These are phyloP conservation scores for Neurospora intermedia DNA, from an alignment of 495 filamentous ascomycete genomes.

Conservation along the genomic window DNA sequence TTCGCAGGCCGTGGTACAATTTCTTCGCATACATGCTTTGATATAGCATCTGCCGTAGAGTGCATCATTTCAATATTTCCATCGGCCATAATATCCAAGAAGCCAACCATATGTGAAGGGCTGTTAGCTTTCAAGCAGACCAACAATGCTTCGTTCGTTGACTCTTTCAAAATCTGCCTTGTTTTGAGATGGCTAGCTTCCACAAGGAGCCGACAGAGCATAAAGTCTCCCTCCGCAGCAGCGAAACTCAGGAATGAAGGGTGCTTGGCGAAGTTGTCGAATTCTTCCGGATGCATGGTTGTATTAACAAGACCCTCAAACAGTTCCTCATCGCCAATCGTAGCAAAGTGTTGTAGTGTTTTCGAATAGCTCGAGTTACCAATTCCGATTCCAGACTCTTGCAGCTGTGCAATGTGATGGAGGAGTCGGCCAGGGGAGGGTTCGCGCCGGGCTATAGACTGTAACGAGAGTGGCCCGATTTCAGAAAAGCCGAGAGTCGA, in stretches of 20 bases:
- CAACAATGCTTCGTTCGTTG: conserved; percentile 5
- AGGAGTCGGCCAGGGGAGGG: conserved; percentile 41
- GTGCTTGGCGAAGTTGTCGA: conserved; percentile 53
- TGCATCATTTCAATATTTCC: conserved; percentile 5
- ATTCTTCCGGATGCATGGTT: conserved; percentile 66
- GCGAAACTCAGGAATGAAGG: conserved; percentile 25
- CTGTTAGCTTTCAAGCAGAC: not conserved
- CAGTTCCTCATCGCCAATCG: conserved; percentile 41
- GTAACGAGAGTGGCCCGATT: conserved; percentile 62
- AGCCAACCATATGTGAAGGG: conserved; percentile 4
- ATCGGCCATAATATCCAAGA: conserved; percentile 23
- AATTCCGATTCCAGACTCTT: conserved; percentile 46
- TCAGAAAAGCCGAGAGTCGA: conserved; percentile 51
- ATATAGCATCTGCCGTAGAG: conserved; percentile 3
- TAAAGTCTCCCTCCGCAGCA: conserved; percentile 17
- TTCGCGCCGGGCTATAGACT: conserved; percentile 57
- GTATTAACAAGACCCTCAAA: conserved; percentile 50
- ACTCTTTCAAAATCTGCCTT: not conserved
- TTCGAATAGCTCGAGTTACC: conserved; percentile 47
- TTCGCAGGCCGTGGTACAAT: not conserved
- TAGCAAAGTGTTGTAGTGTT: conserved; percentile 47
- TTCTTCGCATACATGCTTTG: conserved; percentile 4
- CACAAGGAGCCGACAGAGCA: conserved; percentile 18
- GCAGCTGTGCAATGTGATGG: conserved; percentile 44
- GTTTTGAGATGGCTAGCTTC: conserved; percentile 8